These are phyloP conservation scores for Phytophthora sojae DNA, from an alignment of 352 stramenopile species.

Conservation along the genomic window DNA sequence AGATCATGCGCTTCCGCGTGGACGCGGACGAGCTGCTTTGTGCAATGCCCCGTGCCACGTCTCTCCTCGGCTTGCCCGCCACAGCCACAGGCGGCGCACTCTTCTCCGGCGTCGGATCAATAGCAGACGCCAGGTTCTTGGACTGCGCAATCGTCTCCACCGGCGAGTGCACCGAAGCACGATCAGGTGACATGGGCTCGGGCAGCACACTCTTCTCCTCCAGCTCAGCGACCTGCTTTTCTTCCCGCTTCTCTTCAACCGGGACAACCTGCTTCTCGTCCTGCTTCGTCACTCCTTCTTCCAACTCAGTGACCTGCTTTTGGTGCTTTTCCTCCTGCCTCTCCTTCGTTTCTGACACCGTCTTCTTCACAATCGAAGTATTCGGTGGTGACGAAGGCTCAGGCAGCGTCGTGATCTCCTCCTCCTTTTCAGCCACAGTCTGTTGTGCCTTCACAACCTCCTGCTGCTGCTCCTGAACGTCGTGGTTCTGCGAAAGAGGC, in stretches of 20 bases:
- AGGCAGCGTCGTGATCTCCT: neutral
- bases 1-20: conserved; percentile 83
- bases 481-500: neutral
- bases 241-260: neutral
- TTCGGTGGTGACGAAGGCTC: neutral
- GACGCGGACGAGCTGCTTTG: conserved; percentile 77
- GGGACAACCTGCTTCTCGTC: neutral
- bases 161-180: conserved; percentile 20
- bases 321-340: neutral
- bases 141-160: conserved; percentile 13
- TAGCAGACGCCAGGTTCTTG: conserved; percentile 18
- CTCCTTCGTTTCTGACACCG: neutral
- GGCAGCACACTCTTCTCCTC: conserved; percentile 1
- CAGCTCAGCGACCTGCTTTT: neutral
- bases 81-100: conserved; percentile 37
- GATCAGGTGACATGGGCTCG: conserved; percentile 20
- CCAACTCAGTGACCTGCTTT: neutral
- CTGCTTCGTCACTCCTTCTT: neutral
- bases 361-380: neutral
- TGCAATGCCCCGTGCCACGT: conserved; percentile 59
- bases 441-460: neutral
- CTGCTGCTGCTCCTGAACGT: neutral
- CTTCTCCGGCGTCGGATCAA: conserved; percentile 64
- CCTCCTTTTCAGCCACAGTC: neutral
- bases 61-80: conserved; percentile 45